Conservation (phyloP, 257 asterid genomes). For the Dorcoceras hygrometricum region DNA sequence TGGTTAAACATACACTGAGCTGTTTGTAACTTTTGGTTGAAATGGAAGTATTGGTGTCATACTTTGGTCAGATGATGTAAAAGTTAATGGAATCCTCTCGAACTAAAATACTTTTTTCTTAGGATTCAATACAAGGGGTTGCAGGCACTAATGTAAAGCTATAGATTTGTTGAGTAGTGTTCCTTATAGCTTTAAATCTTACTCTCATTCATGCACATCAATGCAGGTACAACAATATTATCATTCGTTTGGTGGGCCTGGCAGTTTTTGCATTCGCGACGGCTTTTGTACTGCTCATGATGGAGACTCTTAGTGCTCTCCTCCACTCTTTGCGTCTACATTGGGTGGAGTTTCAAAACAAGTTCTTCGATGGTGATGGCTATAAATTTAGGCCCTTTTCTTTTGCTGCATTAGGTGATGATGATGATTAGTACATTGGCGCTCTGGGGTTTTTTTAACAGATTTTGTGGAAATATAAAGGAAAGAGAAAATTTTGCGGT, state of each 20-base stretch:
- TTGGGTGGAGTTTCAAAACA: constrained; percentile 93
- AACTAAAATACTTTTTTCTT: neutral
- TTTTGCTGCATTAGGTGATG: constrained; percentile 57
- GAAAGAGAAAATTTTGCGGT: constrained; percentile 31
- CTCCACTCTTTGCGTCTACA: constrained; percentile 93
- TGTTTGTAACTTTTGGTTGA: neutral
- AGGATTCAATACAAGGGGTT: neutral
- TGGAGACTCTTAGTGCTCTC: constrained; percentile 95
- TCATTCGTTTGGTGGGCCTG: constrained; percentile 67
- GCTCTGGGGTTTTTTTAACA: constrained; percentile 6
- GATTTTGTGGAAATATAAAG: constrained; percentile 28
- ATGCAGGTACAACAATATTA: constrained; percentile 71
- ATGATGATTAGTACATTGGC: constrained; percentile 40
- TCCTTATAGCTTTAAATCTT: constrained; percentile 10
- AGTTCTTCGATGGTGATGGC: constrained; percentile 87
- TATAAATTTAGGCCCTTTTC: constrained; percentile 82
- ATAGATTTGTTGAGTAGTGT: neutral
- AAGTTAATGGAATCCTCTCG: neutral
- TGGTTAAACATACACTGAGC: neutral
- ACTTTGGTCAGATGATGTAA: neutral
- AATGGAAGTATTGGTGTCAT: neutral
- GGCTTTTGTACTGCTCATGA: constrained; percentile 79
- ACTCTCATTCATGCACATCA: neutral
- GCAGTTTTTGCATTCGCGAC: constrained; percentile 85
- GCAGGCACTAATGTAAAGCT: neutral